Percentiles rank a stretch among this genome's conserved stretches.
phyloP scores from a whole-genome alignment of 2,329 filamentous ascomycete genomes.

The Pseudogymnoascus sp. region DNA sequence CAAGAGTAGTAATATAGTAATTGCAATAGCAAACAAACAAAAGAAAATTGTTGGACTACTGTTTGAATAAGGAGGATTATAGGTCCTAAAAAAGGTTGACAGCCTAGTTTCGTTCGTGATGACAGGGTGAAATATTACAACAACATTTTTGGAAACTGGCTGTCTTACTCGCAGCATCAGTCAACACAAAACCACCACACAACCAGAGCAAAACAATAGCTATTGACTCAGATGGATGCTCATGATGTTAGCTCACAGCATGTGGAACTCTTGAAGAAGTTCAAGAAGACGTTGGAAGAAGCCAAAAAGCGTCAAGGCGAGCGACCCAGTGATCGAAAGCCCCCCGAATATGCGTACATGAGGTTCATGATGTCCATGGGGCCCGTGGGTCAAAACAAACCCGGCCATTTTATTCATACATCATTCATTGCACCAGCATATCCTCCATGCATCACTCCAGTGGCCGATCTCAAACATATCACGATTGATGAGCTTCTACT shows the following conservation, averaged over 20 bases:
- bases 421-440: slow-evolving; percentile 14
- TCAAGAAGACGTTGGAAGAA: not conserved
- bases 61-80: not conserved
- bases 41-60: not conserved
- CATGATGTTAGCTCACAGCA: not conserved
- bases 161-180: not conserved
- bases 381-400: not conserved
- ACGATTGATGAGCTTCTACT: slow-evolving; percentile 27
- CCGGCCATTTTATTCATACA: not conserved
- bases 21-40: not conserved
- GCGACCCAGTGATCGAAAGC: not conserved
- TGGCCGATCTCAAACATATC: slow-evolving; percentile 20
- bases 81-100: not conserved
- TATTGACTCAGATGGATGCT: not conserved
- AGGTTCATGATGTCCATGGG: not conserved
- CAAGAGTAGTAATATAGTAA: too few relatives aligned
- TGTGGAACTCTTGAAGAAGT: not conserved
- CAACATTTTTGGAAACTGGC: not conserved
- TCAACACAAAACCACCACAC: not conserved
- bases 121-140: not conserved
- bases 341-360: not conserved
- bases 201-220: not conserved
- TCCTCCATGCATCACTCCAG: slow-evolving; percentile 13
- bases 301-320: not conserved
- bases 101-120: not conserved